Evolutionary conservation across 1,284 basidiomycete genomes (phyloP), one percentile per base, ranked within the genome.

Genomic region (Leccinum subatratum): DNA sequence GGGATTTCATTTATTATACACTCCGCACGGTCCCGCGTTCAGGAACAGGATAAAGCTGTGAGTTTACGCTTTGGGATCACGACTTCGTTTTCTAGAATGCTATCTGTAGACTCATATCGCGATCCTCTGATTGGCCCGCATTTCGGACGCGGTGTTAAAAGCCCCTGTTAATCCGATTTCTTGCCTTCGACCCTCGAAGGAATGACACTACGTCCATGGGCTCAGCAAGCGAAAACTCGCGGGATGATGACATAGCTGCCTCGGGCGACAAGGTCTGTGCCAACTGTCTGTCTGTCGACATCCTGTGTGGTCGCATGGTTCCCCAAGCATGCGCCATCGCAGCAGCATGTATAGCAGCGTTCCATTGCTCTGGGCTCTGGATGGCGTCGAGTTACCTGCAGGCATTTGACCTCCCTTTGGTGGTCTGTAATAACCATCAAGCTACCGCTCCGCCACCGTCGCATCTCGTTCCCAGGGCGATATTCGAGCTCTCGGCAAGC

Each of bases 371-470:
- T 72, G 66, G 69, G 61, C 30, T 56, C 51, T 62, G n/a, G 12
- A 65, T 63, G 68, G 68, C 48, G 62, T 72, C 61, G 70, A 68
- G 20, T 30, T 65, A 42, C 65, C 63, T 65, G 64, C 68, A 70
- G 63, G 62, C 32, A 51, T 68, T 12, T 58, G 7, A 57, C n/a
- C 48, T 22, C 54, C 42, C 28, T 58, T 56, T 59, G 51, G 60
- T 54, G 6, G 51, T 59, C 61, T 64, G 68, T 62, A 28, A 70
- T 61, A 11, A 51, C 37, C 58, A 71, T 74, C 74, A 75, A 75
- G 72, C 67, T 72, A 72, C 73, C 39, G 48, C 61, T 34, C 30
- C 45, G 70, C 70, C 71, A 70, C 71, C 9, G 61, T 42, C 25
- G 9, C 30, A 57, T 28, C 56, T 65, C 63, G 25, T 70, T 67